Evolutionary conservation across 2,329 filamentous ascomycete species (phyloP).

Genomic region (Fusarium subtropicale): DNA sequence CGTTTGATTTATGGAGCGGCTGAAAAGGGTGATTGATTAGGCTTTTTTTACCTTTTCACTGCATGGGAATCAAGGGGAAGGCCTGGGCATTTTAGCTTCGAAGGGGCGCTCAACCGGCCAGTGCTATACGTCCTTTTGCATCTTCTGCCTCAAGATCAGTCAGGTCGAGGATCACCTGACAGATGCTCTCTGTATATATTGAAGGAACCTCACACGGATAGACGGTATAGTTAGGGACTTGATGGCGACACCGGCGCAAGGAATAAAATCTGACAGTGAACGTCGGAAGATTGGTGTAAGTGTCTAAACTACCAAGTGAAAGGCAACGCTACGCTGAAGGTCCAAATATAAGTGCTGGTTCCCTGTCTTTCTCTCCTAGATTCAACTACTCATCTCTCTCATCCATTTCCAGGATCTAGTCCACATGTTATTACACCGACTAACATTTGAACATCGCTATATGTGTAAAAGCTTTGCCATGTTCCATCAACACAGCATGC

Average conservation of each 20-base stretch:
- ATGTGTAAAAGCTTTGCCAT: neutral
- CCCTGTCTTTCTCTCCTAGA: slow-evolving; percentile 13
- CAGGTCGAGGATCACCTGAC: slow-evolving; percentile 8
- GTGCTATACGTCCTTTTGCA: slow-evolving; percentile 19
- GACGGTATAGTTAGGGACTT: slow-evolving; percentile 27
- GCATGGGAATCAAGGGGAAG: slow-evolving; percentile 19
- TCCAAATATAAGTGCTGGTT: slow-evolving; percentile 35
- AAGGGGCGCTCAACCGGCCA: slow-evolving; percentile 46
- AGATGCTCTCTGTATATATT: slow-evolving; percentile 35
- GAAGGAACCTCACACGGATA: slow-evolving; percentile 27
- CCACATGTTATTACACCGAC: neutral
- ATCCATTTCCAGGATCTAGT: neutral
- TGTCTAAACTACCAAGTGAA: slow-evolving; percentile 6
- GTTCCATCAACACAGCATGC: neutral
- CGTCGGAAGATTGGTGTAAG: neutral
- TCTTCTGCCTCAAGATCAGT: slow-evolving; percentile 22
- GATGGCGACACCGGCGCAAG: slow-evolving; percentile 14
- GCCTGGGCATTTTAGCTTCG: slow-evolving; percentile 27
- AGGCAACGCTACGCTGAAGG: slow-evolving; percentile 30
- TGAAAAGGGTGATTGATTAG: slow-evolving; percentile 15
- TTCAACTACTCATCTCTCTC: slow-evolving; percentile 11
- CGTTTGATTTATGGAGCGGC: slow-evolving; percentile 6
- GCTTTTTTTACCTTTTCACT: slow-evolving; percentile 28
- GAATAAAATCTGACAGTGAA: slow-evolving; percentile 20
- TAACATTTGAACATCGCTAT: neutral